Base-by-base conservation (phyloP, 176 grass and related monocot genomes). In the Musa itinerans region DNA sequence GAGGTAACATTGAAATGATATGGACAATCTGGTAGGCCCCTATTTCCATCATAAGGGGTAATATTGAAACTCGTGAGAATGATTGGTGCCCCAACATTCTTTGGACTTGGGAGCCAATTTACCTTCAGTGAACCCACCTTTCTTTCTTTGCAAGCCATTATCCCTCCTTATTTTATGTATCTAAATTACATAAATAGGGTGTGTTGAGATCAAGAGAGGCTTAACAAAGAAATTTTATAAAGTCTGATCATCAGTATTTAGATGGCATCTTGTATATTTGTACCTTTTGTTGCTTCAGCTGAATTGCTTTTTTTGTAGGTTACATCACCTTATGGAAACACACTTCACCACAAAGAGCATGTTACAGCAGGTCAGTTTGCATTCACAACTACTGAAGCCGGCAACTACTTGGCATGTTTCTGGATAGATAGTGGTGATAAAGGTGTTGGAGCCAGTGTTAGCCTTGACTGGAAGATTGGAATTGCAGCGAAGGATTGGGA, bases 351-450 rank as follows among this genome's bases (percentile, higher is more conserved):
- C 21, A 75, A 75, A 59, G 73, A 59, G 34, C 26, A 48, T 43
- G 16, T 48, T 75, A 75, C 73, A 48, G 8, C 15, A 75, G 73
- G 73, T 26, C 53, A 75, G 54, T 75, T 75, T 75, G 54, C 73
- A 11, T 75, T 75, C 73, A 75, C 73, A 14, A 75, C 73, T 59
- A 43, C 16, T 59, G 73, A 75, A 24, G 25, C 73, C n/a, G 73
- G 73, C 24, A 75, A 75, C 54, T 75, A 75, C 21, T 48, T 75
- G 53, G 73, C 73, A 59, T 75, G 73, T 59, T 75, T 75, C 54
- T 61, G 54, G 73, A 29, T 75, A 5, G 73, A 75, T 59, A 34
- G 54, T 54, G 11, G 69, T 19, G 69, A 75, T 13, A 75, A 75
- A 59, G 25, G 73, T 59, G 10, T 59, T n/a, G 54, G 15, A 5